phyloP scores from a whole-genome alignment of 305 asterid species.

The Salvia sclarea region DNA sequence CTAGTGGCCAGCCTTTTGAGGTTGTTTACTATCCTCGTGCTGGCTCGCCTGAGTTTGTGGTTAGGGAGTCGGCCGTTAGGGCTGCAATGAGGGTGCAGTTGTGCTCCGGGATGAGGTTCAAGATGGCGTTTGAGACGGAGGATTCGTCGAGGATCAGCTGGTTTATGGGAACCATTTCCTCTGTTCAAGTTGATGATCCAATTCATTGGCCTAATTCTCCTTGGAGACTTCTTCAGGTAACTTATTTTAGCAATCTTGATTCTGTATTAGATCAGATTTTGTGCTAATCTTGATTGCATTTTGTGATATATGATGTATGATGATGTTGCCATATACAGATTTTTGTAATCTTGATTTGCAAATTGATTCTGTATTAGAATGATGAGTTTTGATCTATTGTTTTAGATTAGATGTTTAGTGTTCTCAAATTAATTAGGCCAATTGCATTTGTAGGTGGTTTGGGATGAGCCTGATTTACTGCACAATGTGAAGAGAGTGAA shows the following conservation, averaged over 20 bases:
- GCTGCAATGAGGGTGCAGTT: slow-evolving; percentile 69
- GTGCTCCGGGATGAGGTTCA: slow-evolving; percentile 85
- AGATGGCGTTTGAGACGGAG: slow-evolving; percentile 93
- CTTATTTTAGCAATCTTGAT: neutral
- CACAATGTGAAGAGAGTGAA: slow-evolving; percentile 77
- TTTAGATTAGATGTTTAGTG: neutral
- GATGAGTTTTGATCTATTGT: neutral
- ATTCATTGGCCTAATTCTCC: slow-evolving; percentile 87
- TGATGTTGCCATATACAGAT: neutral
- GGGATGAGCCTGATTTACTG: slow-evolving; percentile 94
- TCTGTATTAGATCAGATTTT: neutral
- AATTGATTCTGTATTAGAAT: neutral
- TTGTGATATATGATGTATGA: neutral
- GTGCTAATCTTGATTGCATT: neutral
- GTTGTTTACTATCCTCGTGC: slow-evolving; percentile 74
- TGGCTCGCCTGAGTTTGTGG: slow-evolving; percentile 87
- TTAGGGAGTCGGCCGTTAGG: slow-evolving; percentile 58
- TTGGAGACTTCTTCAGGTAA: slow-evolving; percentile 88
- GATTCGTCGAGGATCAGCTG: slow-evolving; percentile 86
- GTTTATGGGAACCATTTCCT: slow-evolving; percentile 84
- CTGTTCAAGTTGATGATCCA: slow-evolving; percentile 66
- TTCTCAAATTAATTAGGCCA: slow-evolving; percentile 21
- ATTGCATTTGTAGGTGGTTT: slow-evolving; percentile 53
- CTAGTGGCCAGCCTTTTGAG: slow-evolving; percentile 63
- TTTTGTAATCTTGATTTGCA: no score